phyloP scores from a whole-genome alignment of 305 asterid genomes.

The Fraxinus platypoda region DNA sequence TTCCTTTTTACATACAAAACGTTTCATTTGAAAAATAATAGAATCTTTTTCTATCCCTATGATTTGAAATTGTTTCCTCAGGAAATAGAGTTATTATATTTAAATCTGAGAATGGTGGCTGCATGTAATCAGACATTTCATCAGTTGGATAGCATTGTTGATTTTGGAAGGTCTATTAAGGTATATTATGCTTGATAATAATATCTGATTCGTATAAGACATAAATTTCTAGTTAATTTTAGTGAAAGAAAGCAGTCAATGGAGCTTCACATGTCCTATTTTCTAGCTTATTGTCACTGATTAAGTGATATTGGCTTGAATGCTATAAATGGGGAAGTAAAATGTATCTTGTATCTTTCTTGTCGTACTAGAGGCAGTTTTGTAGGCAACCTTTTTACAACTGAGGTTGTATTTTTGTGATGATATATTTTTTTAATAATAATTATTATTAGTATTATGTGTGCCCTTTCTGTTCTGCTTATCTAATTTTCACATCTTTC shows the following conservation, averaged over 20 bases:
- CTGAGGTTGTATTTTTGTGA: background rate
- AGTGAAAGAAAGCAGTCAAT: background rate
- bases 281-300: background rate
- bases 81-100: background rate
- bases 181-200: background rate
- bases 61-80: background rate
- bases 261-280: background rate
- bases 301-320: background rate
- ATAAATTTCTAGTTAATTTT: background rate
- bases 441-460: background rate
- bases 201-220: background rate
- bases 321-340: background rate
- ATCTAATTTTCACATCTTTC: background rate
- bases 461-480: background rate
- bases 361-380: background rate
- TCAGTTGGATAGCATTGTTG: background rate
- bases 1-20: background rate
- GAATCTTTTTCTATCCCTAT: background rate
- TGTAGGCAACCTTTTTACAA: background rate
- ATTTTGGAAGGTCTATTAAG: background rate
- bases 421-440: background rate
- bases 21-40: background rate
- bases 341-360: background rate
- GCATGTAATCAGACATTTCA: background rate
- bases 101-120: background rate